These are phyloP conservation scores for Chamaecrista fasciculata DNA, from an alignment of 306 rosid species.

Conservation along the genomic window DNA sequence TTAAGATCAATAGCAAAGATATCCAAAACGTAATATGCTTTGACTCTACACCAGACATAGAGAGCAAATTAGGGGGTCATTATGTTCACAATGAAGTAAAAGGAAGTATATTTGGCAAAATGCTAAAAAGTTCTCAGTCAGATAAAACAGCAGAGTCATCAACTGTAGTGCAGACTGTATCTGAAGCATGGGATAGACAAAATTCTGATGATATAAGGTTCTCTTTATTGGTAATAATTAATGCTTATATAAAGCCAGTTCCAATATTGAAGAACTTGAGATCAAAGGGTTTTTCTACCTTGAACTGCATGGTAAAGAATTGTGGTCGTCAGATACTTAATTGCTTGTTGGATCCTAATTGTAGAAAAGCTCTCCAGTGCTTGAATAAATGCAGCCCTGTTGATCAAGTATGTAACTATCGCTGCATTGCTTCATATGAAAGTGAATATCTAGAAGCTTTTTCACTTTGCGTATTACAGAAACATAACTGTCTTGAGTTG, in stretches of 20 bases:
- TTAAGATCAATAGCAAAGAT: conserved; percentile 24
- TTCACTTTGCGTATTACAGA: conserved; percentile 65
- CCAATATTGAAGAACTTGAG: conserved; percentile 58
- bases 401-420: conserved; percentile 69
- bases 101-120: conserved; percentile 31
- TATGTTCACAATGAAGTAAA: conserved; percentile 28
- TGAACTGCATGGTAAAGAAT: conserved; percentile 61
- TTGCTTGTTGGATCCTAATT: conserved; percentile 57
- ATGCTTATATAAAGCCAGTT: conserved; percentile 60
- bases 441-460: conserved; percentile 61
- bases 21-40: conserved; percentile 50
- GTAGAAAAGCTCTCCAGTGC: conserved; percentile 69
- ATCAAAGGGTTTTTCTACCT: conserved; percentile 62
- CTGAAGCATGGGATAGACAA: conserved; percentile 62
- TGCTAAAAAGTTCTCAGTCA: conserved; percentile 26
- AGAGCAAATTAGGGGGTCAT: conserved; percentile 53
- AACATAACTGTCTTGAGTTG: conserved; percentile 60
- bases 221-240: conserved; percentile 56
- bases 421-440: conserved; percentile 66
- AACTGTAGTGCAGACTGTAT: conserved; percentile 49
- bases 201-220: conserved; percentile 67
- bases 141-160: conserved; percentile 35
- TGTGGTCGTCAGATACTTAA: conserved; percentile 62
- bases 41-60: conserved; percentile 41
- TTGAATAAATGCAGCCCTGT: conserved; percentile 64